Evolutionary conservation across 2,329 filamentous ascomycete genomes (phyloP).

Genomic region (Apiospora sp.): DNA sequence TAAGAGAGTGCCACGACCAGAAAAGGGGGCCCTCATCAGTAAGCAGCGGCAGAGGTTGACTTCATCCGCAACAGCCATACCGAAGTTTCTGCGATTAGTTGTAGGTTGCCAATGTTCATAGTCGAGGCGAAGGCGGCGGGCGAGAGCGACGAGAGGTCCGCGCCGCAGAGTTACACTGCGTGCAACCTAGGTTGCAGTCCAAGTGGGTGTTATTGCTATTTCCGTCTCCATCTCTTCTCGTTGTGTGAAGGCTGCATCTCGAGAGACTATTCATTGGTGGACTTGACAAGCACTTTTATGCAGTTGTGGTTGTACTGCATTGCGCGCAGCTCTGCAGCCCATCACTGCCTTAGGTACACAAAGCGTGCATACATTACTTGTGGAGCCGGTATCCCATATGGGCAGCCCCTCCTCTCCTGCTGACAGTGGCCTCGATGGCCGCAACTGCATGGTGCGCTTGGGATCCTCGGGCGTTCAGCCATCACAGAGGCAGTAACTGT

Average conservation of each 20-base stretch:
- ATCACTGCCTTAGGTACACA: neutral
- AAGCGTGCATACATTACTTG: neutral
- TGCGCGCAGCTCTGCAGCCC: neutral
- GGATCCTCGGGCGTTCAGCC: neutral
- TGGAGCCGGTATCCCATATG: neutral
- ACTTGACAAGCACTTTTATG: conserved; percentile 20
- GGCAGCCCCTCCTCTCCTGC: neutral
- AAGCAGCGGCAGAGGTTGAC: conserved; percentile 9
- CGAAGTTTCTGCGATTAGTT: neutral
- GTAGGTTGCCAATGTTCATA: neutral
- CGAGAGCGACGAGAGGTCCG: conserved; percentile 10
- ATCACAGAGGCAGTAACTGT: neutral
- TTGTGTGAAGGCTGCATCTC: neutral
- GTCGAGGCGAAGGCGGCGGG: neutral
- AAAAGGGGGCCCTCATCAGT: conserved; percentile 1
- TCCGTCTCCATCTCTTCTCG: conserved; percentile 1
- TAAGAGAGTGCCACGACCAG: neutral
- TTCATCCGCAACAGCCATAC: conserved; percentile 1
- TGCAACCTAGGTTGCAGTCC: conserved; percentile 8
- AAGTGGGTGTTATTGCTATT: conserved; percentile 12
- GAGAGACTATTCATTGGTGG: conserved; percentile 11
- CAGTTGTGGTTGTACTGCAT: conserved; percentile 15
- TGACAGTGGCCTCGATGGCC: conserved; percentile 5
- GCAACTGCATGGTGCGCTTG: neutral
- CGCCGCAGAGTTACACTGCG: conserved; percentile 23